Evolutionary conservation across 2,329 filamentous ascomycete species (phyloP).

Genomic region (Chaetomiaceae sp.): DNA sequence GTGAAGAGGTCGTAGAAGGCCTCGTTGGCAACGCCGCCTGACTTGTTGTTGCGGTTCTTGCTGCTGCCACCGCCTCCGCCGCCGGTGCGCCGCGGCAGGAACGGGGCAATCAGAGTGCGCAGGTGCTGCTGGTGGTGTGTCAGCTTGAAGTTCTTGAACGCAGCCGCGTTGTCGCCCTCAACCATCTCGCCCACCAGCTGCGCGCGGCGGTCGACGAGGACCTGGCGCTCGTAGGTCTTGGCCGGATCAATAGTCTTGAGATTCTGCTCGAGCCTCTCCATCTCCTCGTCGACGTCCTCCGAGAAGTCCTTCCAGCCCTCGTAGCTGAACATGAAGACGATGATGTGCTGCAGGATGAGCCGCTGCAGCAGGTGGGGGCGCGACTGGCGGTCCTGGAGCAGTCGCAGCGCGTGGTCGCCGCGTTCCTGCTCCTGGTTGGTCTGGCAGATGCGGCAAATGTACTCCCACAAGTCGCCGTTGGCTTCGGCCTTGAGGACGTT

Average conservation of each 20-base stretch:
- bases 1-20: constrained; percentile 39
- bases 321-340: constrained; percentile 30
- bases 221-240: constrained; percentile 29
- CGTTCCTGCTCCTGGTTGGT: constrained; percentile 22
- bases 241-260: constrained; percentile 16
- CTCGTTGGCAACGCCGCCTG: too few species aligned
- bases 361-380: constrained; percentile 35
- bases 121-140: constrained; percentile 22
- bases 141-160: constrained; percentile 23
- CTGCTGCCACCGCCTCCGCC: too few species aligned
- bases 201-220: constrained; percentile 32
- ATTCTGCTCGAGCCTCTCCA: constrained; percentile 11
- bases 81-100: constrained; percentile 35
- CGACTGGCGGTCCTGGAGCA: constrained; percentile 28
- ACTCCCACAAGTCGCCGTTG: constrained; percentile 30
- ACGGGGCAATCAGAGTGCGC: constrained; percentile 36
- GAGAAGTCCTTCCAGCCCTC: constrained; percentile 32
- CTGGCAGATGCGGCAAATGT: constrained; percentile 31
- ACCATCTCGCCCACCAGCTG: constrained; percentile 30
- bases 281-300: constrained; percentile 19
- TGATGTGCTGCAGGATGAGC: constrained; percentile 33
- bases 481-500: constrained; percentile 13
- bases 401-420: constrained; percentile 28
- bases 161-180: constrained; percentile 25
- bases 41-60: constrained; percentile 25